Evolutionary conservation across 225 moss, liverwort and hornwort genomes (phyloP).

Genomic region (Polytrichum formosum): DNA sequence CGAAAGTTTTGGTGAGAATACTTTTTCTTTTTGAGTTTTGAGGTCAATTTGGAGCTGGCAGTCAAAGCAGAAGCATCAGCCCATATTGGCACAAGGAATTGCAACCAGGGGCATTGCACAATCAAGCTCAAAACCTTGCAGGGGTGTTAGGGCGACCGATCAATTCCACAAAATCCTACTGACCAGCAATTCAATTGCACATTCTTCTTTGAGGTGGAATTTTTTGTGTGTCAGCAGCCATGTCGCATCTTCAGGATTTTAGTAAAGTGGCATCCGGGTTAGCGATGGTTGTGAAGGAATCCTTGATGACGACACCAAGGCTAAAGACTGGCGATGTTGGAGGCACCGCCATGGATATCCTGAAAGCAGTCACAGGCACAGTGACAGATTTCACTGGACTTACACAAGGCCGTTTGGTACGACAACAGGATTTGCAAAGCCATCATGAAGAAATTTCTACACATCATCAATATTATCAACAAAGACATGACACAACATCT

Average conservation of each 20-base stretch:
- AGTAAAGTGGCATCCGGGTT: constrained; percentile 70
- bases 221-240: constrained; percentile 2
- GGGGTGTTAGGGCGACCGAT: no score
- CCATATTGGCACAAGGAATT: no score
- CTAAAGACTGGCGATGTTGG: constrained; percentile 44
- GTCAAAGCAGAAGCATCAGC: no score
- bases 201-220: no score
- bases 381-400: constrained; percentile 46
- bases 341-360: constrained; percentile 38
- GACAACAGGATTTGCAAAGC: constrained; percentile 19
- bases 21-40: no score
- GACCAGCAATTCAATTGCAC: no score
- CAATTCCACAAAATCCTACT: no score
- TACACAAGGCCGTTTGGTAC: constrained; percentile 35
- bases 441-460: no score
- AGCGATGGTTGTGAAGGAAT: constrained; percentile 71
- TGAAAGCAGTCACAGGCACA: constrained; percentile 57
- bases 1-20: no score
- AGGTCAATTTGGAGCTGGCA: no score
- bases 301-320: constrained; percentile 35
- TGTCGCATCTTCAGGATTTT: constrained; percentile 64
- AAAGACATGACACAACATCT: constrained; percentile 12
- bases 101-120: no score
- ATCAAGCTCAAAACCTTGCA: no score
- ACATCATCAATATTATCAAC: constrained; percentile 14